phyloP scores from a whole-genome alignment of 2,329 filamentous ascomycete species.

The Fusarium annulatum region DNA sequence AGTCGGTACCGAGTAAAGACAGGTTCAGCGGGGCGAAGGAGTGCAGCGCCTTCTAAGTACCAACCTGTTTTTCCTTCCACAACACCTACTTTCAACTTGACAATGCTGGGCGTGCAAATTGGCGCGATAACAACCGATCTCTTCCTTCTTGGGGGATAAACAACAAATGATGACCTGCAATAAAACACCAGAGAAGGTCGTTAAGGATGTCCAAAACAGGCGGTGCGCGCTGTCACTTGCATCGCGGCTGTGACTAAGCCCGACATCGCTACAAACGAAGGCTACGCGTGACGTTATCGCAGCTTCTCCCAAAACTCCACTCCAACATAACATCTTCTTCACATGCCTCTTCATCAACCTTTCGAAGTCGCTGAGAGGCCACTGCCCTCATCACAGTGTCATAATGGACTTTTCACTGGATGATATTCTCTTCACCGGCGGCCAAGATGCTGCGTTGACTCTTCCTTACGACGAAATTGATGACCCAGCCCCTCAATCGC shows the following conservation, averaged over 20 bases:
- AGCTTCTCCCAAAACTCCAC: conserved; percentile 23
- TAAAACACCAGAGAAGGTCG: conserved; percentile 1
- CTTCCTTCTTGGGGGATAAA: not conserved
- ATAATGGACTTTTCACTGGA: conserved; percentile 40
- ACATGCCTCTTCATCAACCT: not conserved
- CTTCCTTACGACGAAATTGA: conserved; percentile 33
- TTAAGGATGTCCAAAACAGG: not conserved
- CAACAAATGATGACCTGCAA: no score
- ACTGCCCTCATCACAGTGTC: not conserved
- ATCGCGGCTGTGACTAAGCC: conserved; percentile 30
- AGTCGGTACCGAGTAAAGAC: no score
- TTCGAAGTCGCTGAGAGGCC: not conserved
- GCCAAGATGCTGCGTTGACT: conserved; percentile 25
- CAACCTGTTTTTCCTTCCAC: not conserved
- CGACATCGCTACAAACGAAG: conserved; percentile 12
- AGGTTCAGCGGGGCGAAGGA: not conserved
- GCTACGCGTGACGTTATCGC: conserved; percentile 21
- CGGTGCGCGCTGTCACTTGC: not conserved
- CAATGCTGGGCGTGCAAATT: not conserved
- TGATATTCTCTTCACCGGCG: conserved; percentile 37
- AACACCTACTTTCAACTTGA: not conserved
- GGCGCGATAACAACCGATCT: not conserved
- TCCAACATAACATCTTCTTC: conserved; percentile 23
- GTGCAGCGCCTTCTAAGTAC: conserved; percentile 3
- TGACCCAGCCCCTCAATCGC: conserved; percentile 22